phyloP scores from a whole-genome alignment of 345 rosid species.

The Gossypium mustelinum region DNA sequence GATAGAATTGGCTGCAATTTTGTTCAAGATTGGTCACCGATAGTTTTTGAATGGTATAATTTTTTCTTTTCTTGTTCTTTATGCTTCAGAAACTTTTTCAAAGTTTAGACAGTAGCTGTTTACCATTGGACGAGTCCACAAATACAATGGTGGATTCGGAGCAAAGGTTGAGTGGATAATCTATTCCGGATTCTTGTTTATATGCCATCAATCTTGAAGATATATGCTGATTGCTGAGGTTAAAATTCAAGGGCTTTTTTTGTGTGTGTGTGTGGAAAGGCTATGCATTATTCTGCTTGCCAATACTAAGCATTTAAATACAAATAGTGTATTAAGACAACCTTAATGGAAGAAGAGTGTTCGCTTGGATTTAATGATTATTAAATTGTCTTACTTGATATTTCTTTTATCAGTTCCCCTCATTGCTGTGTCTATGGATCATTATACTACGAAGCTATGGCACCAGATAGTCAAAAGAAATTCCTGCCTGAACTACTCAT shows the following conservation, averaged over 20 bases:
- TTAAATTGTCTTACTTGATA: no score
- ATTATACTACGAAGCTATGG: no score
- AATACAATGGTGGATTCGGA: not conserved
- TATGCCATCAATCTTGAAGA: not conserved
- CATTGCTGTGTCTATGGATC: no score
- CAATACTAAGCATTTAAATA: not conserved
- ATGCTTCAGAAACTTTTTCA: not conserved
- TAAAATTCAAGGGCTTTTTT: not conserved
- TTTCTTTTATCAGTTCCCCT: no score
- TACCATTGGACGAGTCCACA: not conserved
- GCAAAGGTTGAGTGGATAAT: conserved; percentile 1
- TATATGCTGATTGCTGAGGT: not conserved
- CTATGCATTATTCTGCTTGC: not conserved
- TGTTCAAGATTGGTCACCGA: not conserved
- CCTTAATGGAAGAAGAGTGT: not conserved
- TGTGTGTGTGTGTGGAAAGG: not conserved
- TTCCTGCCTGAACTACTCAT: no score
- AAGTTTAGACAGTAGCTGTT: not conserved
- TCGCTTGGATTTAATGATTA: not conserved
- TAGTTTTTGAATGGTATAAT: not conserved
- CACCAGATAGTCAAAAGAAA: no score
- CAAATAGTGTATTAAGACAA: not conserved
- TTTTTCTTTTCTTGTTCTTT: not conserved
- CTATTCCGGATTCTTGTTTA: not conserved
- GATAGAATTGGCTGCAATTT: not conserved